Percentiles rank a stretch among this genome's conserved stretches.
Conservation (phyloP, 164 flowering plant species). For the Berberis thunbergii region DNA sequence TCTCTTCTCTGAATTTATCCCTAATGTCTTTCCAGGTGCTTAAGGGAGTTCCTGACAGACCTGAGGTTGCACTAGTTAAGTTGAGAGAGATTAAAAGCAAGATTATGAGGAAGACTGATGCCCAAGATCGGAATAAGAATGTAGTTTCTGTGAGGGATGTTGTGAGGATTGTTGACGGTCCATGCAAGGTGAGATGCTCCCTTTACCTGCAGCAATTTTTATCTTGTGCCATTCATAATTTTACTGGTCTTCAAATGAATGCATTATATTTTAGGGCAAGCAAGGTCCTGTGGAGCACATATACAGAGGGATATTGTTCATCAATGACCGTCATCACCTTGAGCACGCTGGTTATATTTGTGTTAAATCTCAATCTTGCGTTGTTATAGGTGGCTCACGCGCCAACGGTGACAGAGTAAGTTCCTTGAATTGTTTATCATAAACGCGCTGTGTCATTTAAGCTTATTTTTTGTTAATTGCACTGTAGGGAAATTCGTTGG, state of each 20-base stretch:
- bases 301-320: conserved; percentile 68
- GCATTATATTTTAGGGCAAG: conserved; percentile 49
- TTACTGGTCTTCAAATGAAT: conserved; percentile 1
- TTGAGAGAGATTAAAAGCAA: conserved; percentile 87
- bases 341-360: conserved; percentile 99
- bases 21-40: conserved; percentile 43
- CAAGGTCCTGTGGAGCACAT: conserved; percentile 98
- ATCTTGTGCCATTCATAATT: not conserved
- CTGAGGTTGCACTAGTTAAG: conserved; percentile 75
- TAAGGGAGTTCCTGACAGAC: conserved; percentile 87
- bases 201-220: not conserved
- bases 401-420: conserved; percentile 63
- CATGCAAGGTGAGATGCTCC: conserved; percentile 54
- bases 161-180: conserved; percentile 81
- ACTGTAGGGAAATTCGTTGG: conserved; percentile 43
- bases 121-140: conserved; percentile 64
- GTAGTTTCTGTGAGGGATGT: conserved; percentile 73
- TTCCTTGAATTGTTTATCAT: not conserved
- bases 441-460: not conserved
- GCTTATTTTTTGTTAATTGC: not conserved
- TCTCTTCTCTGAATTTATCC: too few species aligned
- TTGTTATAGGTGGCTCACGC: conserved; percentile 79
- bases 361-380: conserved; percentile 72
- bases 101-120: conserved; percentile 56
- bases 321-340: conserved; percentile 88